phyloP scores from a whole-genome alignment of 2,329 filamentous ascomycete species.

The Thermothelomyces thermophilus region DNA sequence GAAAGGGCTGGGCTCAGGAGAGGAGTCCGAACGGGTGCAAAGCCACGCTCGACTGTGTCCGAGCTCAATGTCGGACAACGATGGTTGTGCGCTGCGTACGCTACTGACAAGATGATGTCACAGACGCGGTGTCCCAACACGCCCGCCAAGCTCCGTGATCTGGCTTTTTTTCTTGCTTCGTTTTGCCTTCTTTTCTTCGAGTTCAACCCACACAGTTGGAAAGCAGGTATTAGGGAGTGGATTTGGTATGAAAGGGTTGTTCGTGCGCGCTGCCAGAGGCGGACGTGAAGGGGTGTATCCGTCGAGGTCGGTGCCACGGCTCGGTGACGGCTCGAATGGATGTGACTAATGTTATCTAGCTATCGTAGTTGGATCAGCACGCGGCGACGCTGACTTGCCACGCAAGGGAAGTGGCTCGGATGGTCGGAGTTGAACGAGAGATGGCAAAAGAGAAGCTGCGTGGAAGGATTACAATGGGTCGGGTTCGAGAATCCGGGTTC shows the following conservation, averaged over 20 bases:
- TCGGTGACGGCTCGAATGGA: constrained; percentile 1
- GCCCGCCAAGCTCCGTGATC: not conserved
- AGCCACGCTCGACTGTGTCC: not conserved
- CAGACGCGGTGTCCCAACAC: constrained; percentile 3
- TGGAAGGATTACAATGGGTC: not conserved
- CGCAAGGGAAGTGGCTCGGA: not conserved
- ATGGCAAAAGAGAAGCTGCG: constrained; percentile 12
- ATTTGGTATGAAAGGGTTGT: too few species aligned
- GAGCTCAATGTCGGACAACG: not conserved
- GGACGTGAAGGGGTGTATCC: too few species aligned
- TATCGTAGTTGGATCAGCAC: not conserved
- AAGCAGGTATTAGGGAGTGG: not conserved
- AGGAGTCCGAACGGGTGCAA: not conserved
- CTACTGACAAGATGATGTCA: constrained; percentile 20
- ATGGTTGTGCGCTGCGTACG: not conserved
- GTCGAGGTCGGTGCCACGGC: not conserved
- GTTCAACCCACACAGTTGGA: not conserved
- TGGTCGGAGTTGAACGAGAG: constrained; percentile 9
- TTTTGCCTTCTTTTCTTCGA: too few species aligned
- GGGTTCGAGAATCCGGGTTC: not conserved
- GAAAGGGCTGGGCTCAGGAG: not conserved
- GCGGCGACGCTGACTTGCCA: constrained; percentile 1
- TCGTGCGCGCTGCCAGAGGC: too few species aligned
- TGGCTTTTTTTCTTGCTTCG: not conserved
- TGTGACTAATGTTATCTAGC: not conserved